These are phyloP conservation scores for Paramecium biaurelia DNA, from an alignment of 73 alveolate genomes.

Conservation along the genomic window DNA sequence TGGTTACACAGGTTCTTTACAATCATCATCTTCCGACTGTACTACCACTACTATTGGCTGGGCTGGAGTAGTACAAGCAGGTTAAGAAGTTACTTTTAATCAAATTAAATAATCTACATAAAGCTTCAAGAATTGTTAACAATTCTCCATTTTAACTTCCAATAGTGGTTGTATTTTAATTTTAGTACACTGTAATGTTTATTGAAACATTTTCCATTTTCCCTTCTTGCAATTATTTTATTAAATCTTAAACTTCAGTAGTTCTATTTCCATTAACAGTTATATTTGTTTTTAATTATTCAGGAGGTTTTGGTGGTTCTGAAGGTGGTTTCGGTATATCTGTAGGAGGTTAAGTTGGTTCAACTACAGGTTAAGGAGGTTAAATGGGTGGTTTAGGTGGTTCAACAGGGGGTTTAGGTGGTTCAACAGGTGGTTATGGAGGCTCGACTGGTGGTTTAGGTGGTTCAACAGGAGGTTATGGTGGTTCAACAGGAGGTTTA, in stretches of 20 bases:
- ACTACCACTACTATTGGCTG: neutral
- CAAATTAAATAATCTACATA: neutral
- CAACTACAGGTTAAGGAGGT: neutral
- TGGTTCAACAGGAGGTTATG: neutral
- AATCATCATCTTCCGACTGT: neutral
- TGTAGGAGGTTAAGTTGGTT: neutral
- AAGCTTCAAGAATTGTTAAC: neutral
- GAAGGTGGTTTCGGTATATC: neutral
- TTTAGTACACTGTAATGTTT: neutral
- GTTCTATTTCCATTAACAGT: conserved; percentile 8
- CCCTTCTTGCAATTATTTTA: neutral
- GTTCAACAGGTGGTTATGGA: neutral
- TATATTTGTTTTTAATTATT: neutral
- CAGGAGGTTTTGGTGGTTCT: neutral
- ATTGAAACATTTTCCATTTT: neutral
- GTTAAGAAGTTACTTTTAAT: neutral
- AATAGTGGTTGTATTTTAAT: neutral
- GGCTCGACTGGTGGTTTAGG: neutral
- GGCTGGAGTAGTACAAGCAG: neutral
- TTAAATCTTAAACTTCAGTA: neutral
- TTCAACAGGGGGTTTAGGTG: neutral
- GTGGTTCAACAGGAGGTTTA: neutral
- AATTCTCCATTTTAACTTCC: neutral
- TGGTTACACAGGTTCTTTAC: neutral
- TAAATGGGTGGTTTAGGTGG: neutral